Evolutionary conservation across 1,284 basidiomycete species (phyloP).

Genomic region (Laetiporus sulphureus): DNA sequence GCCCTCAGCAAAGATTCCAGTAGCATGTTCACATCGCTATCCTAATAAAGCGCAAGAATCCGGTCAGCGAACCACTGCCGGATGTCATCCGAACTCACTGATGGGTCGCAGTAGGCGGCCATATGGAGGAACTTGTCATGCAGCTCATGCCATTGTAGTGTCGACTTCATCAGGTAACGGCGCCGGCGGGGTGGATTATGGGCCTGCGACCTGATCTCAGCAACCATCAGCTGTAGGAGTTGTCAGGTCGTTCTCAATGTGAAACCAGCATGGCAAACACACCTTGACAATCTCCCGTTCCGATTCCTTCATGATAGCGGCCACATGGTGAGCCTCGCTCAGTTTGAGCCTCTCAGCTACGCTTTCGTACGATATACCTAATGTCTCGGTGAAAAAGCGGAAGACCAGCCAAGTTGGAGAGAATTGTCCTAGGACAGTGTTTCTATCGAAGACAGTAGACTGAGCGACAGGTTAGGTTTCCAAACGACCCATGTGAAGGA

Average conservation of each 20-base stretch:
- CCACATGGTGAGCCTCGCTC: slow-evolving; percentile 29
- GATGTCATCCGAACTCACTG: not conserved
- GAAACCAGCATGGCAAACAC: slow-evolving; percentile 6
- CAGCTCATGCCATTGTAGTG: slow-evolving; percentile 57
- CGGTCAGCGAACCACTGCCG: not conserved
- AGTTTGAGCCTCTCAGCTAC: slow-evolving; percentile 34
- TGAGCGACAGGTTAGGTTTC: slow-evolving; percentile 20
- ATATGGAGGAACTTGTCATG: slow-evolving; percentile 42
- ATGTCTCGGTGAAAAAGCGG: slow-evolving; percentile 59
- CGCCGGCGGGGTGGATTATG: slow-evolving; percentile 63
- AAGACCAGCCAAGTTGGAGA: slow-evolving; percentile 51
- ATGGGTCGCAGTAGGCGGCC: slow-evolving; percentile 18
- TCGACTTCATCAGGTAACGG: slow-evolving; percentile 53
- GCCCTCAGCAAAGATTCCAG: slow-evolving; percentile 36
- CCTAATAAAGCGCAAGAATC: not conserved
- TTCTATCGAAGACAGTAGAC: slow-evolving; percentile 56
- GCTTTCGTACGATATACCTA: slow-evolving; percentile 44
- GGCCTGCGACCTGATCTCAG: slow-evolving; percentile 54
- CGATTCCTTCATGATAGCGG: slow-evolving; percentile 36
- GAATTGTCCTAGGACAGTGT: slow-evolving; percentile 46
- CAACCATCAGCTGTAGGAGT: slow-evolving; percentile 42
- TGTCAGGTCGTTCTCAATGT: not conserved
- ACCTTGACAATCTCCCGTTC: slow-evolving; percentile 53
- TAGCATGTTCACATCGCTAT: slow-evolving; percentile 14
- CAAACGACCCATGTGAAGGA: not conserved